These are phyloP conservation scores for Pachyrhizus erosus DNA, from an alignment of 306 rosid species.

Conservation along the genomic window DNA sequence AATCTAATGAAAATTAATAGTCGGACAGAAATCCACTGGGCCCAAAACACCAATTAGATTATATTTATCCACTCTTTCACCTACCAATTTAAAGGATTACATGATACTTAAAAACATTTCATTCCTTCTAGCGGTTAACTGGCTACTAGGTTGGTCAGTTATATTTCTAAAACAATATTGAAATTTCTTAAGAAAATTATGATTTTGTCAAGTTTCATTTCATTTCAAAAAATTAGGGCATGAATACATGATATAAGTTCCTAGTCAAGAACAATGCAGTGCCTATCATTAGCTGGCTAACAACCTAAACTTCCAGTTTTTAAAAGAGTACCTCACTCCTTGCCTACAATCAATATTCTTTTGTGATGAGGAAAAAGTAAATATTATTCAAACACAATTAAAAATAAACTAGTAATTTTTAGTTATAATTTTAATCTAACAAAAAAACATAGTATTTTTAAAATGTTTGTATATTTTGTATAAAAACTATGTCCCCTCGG, in stretches of 20 bases:
- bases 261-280: neutral
- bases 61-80: conserved; percentile 17
- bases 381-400: neutral
- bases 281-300: neutral
- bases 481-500: neutral
- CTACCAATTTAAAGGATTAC: neutral
- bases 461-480: neutral
- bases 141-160: neutral
- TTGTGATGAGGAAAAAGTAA: conserved; percentile 25
- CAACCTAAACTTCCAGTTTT: neutral
- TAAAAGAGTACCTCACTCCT: neutral
- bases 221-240: neutral
- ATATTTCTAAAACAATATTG: neutral
- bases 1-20: conserved; percentile 19
- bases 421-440: conserved; percentile 19
- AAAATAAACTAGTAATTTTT: neutral
- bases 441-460: neutral
- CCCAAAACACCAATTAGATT: conserved; percentile 3
- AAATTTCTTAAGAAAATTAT: neutral
- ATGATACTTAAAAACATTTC: neutral
- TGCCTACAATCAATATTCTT: neutral
- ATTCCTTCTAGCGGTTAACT: neutral
- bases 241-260: neutral
- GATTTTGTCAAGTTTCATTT: neutral
- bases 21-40: neutral